Base-by-base conservation (phyloP, 202 grass and related monocot species). In the Saccharum hybrid region DNA sequence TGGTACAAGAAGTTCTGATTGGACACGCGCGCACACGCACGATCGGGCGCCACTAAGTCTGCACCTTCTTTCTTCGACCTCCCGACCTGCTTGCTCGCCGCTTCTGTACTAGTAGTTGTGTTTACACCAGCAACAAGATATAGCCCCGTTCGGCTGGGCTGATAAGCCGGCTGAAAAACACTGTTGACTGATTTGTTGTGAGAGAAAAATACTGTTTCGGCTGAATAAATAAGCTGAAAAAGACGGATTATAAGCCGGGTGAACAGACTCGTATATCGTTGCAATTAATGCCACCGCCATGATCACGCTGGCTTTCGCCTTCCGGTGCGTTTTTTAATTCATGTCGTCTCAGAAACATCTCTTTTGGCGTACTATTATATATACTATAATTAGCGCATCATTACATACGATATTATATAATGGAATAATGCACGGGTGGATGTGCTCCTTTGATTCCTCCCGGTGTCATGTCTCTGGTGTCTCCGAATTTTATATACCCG, bases 401-500 rank as follows among this genome's bases (percentile, higher is more conserved):
- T 63, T 72, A 69, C 23, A 28, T 36, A 57, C 23, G 15, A 78
- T 46, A 56, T 80, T 34, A 23, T 21, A 18, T 6, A 21, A n/a
- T 2, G 18, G 52, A 57, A 21, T 54, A 80, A 66, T 67, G 4
- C 41, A 66, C 16, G 16, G 28, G 40, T 60, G 52, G 62, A 43
- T 70, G 79, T 71, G 68, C 22, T 71, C 2, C 57, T 60, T 71
- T 60, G 51, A 81, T 81, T 81, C 67, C 52, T 61, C 23, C 37
- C 28, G 14, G 34, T 82, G 79, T 57, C 78, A 57, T 42, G 13
- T 26, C 26, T 60, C 36, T 61, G 52, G 31, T 74, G 14, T 74
- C 4, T 63, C 61, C 40, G 6, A 57, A 19, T 80, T 41, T 59
- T 59, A 60, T 60, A 23, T 81, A 72, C 41, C 11, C 11, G 10